These are phyloP conservation scores for Umbelopsis sp. DNA, from an alignment of 371 early-diverging fungal species.

Conservation along the genomic window DNA sequence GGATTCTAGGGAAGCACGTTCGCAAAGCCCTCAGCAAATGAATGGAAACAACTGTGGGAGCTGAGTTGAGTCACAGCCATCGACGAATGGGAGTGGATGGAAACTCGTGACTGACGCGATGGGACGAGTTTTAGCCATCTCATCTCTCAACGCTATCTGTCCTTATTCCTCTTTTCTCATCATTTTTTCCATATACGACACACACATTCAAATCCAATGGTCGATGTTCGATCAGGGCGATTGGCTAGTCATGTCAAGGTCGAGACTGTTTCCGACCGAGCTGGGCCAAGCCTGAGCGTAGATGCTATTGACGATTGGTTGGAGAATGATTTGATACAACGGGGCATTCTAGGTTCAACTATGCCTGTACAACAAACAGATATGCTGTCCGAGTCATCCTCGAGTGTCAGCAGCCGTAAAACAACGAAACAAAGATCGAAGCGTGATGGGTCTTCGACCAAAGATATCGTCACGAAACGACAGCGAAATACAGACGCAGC, in stretches of 20 bases:
- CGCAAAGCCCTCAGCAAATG: neutral
- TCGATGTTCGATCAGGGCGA: constrained; percentile 1
- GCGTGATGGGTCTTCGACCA: constrained; percentile 28
- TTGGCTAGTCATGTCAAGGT: neutral
- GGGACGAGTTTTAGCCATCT: neutral
- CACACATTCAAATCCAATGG: neutral
- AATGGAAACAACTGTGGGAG: neutral
- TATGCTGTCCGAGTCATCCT: constrained; percentile 21
- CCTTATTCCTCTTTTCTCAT: constrained; percentile 1
- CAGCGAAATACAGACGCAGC: constrained; percentile 91
- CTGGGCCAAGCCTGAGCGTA: constrained; percentile 19
- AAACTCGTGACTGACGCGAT: constrained; percentile 7
- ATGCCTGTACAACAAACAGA: neutral
- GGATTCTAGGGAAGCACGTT: neutral
- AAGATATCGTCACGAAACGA: constrained; percentile 69
- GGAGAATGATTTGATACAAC: constrained; percentile 36
- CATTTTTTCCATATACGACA: constrained; percentile 1
- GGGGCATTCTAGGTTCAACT: constrained; percentile 23
- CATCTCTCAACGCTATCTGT: neutral
- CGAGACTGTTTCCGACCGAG: neutral
- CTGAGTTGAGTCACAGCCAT: constrained; percentile 6
- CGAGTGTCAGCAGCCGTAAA: neutral
- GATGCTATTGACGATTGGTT: constrained; percentile 40
- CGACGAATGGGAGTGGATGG: constrained; percentile 12
- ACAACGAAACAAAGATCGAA: constrained; percentile 22